Conservation (phyloP, 192 early-diverging fungal species). For the Rhizophagus sp. region DNA sequence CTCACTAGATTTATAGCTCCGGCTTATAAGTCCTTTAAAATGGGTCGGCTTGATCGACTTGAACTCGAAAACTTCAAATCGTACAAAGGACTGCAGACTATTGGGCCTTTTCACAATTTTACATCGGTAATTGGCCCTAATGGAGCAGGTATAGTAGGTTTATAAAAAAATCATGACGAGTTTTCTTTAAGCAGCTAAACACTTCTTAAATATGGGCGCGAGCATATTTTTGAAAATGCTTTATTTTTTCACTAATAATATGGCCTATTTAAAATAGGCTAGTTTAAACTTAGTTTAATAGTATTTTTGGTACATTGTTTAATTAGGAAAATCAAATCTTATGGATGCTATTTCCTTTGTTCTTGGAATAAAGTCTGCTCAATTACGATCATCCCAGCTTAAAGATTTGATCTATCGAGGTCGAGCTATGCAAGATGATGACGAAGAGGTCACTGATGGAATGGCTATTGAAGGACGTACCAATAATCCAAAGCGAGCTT, state of each 20-base stretch:
- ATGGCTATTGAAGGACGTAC: slow-evolving; percentile 34
- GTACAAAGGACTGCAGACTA: slow-evolving; percentile 90
- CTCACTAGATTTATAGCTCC: too few species aligned
- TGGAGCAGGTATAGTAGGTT: slow-evolving; percentile 69
- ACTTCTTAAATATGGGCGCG: too few species aligned
- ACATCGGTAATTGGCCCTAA: slow-evolving; percentile 97
- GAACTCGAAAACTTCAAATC: slow-evolving; percentile 99
- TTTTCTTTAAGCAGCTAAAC: neutral
- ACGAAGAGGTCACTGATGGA: slow-evolving; percentile 48
- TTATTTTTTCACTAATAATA: neutral
- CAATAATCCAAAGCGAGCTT: slow-evolving; percentile 55
- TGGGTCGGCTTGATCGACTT: slow-evolving; percentile 84
- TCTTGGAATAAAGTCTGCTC: slow-evolving; percentile 89
- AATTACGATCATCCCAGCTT: slow-evolving; percentile 86
- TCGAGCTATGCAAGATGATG: slow-evolving; percentile 49
- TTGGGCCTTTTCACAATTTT: slow-evolving; percentile 94
- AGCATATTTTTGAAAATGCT: neutral
- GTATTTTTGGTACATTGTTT: neutral
- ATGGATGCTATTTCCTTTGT: slow-evolving; percentile 99
- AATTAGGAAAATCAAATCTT: slow-evolving; percentile 90
- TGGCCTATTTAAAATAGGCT: neutral
- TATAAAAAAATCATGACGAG: neutral
- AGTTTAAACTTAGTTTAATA: neutral
- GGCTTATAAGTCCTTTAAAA: slow-evolving; percentile 32
- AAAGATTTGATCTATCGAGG: slow-evolving; percentile 90